phyloP scores from a whole-genome alignment of 2,329 filamentous ascomycete species.

The Ophiostoma sp. region DNA sequence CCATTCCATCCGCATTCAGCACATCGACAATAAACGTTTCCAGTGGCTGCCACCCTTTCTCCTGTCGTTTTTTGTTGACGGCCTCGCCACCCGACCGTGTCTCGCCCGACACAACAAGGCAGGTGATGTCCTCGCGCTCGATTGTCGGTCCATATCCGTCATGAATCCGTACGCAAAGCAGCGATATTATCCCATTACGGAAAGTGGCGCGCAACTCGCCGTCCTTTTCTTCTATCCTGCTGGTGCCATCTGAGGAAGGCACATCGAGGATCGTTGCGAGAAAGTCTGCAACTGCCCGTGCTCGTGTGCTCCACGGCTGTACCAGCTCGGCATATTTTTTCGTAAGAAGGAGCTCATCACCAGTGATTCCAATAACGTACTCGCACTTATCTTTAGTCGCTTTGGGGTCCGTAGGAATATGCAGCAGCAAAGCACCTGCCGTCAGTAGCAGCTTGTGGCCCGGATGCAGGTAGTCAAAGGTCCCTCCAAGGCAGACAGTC shows the following conservation, averaged over 20 bases:
- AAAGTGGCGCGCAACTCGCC: conserved; percentile 53
- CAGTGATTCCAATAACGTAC: conserved; percentile 81
- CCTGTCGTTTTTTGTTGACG: conserved; percentile 75
- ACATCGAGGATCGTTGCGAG: conserved; percentile 56
- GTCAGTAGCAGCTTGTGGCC: conserved; percentile 95
- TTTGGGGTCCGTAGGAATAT: neutral
- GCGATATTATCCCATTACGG: conserved; percentile 53
- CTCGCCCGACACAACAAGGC: conserved; percentile 81
- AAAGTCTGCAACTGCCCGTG: conserved; percentile 65
- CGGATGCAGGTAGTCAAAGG: conserved; percentile 91
- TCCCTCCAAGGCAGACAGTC: conserved; percentile 78
- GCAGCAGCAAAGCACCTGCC: conserved; percentile 68
- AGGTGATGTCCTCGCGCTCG: conserved; percentile 70
- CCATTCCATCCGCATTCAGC: conserved; percentile 57
- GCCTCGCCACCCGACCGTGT: conserved; percentile 76
- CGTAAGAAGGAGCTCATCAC: conserved; percentile 76
- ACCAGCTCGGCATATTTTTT: conserved; percentile 82
- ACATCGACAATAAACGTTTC: conserved; percentile 88
- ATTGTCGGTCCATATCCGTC: conserved; percentile 90
- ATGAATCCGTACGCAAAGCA: conserved; percentile 79
- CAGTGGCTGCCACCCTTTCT: conserved; percentile 69
- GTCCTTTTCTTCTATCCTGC: conserved; percentile 32
- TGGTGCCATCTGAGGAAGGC: conserved; percentile 40
- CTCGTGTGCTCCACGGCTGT: conserved; percentile 73
- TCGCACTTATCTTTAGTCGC: conserved; percentile 38